Percentiles rank a stretch among this genome's conserved stretches.
Conservation (phyloP, 805 yeast species). For the Saturnispora dispora region DNA sequence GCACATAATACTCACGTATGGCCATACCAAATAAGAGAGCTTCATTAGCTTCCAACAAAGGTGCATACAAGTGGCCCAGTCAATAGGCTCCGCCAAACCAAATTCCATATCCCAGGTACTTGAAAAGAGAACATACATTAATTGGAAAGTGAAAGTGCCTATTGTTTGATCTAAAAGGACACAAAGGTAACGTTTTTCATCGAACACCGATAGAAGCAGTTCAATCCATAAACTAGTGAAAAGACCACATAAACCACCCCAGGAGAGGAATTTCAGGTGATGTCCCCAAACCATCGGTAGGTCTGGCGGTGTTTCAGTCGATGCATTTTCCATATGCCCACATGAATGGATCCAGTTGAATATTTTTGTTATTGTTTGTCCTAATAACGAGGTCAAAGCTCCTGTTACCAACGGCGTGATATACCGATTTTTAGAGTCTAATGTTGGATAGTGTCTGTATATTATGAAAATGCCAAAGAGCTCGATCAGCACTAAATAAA, state of each 20-base stretch:
- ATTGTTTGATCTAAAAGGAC: slow-evolving; percentile 44
- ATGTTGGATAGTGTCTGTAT: slow-evolving; percentile 10
- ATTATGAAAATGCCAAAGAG: slow-evolving; percentile 12
- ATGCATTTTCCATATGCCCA: background rate
- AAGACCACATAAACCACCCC: slow-evolving; percentile 56
- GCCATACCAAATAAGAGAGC: slow-evolving; percentile 51
- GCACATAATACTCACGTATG: slow-evolving; percentile 42
- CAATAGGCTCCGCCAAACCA: background rate
- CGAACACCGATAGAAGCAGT: slow-evolving; percentile 29
- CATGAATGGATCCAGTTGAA: slow-evolving; percentile 3
- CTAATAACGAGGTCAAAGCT: slow-evolving; percentile 11
- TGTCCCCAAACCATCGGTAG: slow-evolving; percentile 9
- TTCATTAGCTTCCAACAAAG: slow-evolving; percentile 40
- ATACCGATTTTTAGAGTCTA: slow-evolving; percentile 11
- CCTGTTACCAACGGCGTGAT: slow-evolving; percentile 14
- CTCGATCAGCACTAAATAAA: slow-evolving; percentile 9
- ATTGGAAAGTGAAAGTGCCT: slow-evolving; percentile 49
- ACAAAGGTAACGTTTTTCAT: slow-evolving; percentile 29
- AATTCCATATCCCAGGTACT: slow-evolving; percentile 48
- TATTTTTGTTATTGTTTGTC: slow-evolving; percentile 10
- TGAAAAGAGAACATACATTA: slow-evolving; percentile 38
- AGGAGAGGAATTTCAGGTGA: slow-evolving; percentile 40
- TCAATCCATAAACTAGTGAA: slow-evolving; percentile 48
- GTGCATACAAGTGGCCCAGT: background rate
- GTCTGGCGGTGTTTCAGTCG: background rate